phyloP scores from a whole-genome alignment of 164 flowering plant genomes.

The Liquidambar formosana region DNA sequence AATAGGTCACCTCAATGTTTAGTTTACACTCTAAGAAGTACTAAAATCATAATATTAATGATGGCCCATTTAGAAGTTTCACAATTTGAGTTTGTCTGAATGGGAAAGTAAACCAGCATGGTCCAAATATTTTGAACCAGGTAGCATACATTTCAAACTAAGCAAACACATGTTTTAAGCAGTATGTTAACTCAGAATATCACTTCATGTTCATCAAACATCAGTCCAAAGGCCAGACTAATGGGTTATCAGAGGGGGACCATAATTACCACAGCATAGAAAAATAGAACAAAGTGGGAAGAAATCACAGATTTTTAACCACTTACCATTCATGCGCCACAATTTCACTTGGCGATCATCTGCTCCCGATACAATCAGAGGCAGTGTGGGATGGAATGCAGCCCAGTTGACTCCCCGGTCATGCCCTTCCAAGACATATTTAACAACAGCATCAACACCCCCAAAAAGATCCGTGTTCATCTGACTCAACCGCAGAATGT shows the following conservation, averaged over 20 bases:
- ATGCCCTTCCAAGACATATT: slow-evolving; percentile 89
- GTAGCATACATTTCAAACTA: slow-evolving; percentile 3
- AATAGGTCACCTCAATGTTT: background rate
- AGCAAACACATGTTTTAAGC: background rate
- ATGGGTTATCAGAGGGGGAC: background rate
- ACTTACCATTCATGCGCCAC: slow-evolving; percentile 96
- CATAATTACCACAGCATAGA: background rate
- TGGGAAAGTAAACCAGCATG: background rate
- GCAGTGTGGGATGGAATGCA: slow-evolving; percentile 86
- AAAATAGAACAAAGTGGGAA: background rate
- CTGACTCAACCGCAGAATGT: slow-evolving; percentile 74
- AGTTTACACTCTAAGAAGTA: background rate
- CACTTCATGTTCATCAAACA: background rate
- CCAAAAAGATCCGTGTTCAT: slow-evolving; percentile 95
- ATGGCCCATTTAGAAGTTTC: background rate
- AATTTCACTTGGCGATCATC: slow-evolving; percentile 97
- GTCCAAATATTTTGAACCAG: background rate
- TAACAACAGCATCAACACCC: slow-evolving; percentile 91
- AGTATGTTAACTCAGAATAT: background rate
- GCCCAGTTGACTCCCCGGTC: slow-evolving; percentile 96
- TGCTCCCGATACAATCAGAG: slow-evolving; percentile 81
- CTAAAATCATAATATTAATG: background rate
- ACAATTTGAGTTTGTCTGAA: background rate
- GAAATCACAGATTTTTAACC: background rate
- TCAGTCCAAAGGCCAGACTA: background rate